A percentile compares a stretch with the other conserved stretches of the same genome.
Evolutionary conservation across 2,329 filamentous ascomycete genomes (phyloP).

Genomic region (Juglanconis oblonga): DNA sequence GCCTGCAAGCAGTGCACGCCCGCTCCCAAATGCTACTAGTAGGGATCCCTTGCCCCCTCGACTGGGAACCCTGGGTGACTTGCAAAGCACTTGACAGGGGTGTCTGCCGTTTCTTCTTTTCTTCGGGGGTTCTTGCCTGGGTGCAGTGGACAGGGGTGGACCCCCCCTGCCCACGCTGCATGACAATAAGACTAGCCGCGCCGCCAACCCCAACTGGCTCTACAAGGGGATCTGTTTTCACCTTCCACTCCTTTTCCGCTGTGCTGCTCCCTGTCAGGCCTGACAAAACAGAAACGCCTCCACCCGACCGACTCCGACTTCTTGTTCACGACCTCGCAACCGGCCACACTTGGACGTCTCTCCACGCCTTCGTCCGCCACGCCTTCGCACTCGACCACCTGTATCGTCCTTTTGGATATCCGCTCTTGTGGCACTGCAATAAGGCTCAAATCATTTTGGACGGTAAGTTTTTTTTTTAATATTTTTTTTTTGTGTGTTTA

Average conservation of each 20-base stretch:
- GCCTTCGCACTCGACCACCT: not conserved
- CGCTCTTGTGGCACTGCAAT: not conserved
- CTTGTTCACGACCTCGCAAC: not conserved
- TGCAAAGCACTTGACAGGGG: not conserved
- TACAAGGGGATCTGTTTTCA: constrained; percentile 4
- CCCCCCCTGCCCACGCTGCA: constrained; percentile 10
- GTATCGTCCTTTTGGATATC: not conserved
- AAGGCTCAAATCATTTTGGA: not conserved
- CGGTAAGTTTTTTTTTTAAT: constrained; percentile 12
- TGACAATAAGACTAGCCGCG: constrained; percentile 19
- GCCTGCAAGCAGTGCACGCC: not conserved
- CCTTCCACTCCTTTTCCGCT: constrained; percentile 11
- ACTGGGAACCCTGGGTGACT: constrained; percentile 5
- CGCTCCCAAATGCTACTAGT: not conserved
- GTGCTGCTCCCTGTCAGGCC: constrained; percentile 3
- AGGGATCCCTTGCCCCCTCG: constrained; percentile 4
- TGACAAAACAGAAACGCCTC: constrained; percentile 7
- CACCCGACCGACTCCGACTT: not conserved
- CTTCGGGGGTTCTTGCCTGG: not conserved
- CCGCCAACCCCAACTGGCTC: constrained; percentile 12
- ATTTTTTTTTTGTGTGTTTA: constrained; percentile 6
- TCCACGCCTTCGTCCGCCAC: not conserved
- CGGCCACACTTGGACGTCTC: not conserved
- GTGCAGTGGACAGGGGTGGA: not conserved
- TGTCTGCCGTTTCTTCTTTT: not conserved